Conservation (phyloP, 139 green algal genomes). For the Chloropicon primus region DNA sequence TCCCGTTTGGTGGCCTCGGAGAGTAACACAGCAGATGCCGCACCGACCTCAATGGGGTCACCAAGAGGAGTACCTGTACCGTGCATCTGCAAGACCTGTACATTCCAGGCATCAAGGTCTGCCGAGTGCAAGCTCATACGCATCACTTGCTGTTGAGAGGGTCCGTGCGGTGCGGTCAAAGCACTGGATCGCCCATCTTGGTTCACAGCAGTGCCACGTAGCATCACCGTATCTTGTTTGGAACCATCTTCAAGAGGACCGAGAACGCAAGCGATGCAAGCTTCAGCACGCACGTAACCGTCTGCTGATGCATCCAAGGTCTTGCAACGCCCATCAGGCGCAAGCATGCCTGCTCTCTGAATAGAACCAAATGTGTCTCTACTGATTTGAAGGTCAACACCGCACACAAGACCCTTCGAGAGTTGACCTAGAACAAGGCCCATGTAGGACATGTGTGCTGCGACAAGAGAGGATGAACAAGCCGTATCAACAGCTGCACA, state of each 20-base stretch:
- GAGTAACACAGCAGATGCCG: constrained; percentile 22
- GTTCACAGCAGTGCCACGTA: neutral
- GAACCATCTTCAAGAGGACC: neutral
- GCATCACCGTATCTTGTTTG: neutral
- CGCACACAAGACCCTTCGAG: neutral
- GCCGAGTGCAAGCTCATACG: constrained; percentile 19
- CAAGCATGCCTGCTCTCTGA: neutral
- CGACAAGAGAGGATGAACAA: neutral
- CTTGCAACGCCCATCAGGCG: neutral
- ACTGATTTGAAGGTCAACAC: neutral
- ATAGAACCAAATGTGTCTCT: neutral
- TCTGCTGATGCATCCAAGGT: neutral
- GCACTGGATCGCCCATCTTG: constrained; percentile 14
- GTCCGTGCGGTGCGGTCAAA: constrained; percentile 76
- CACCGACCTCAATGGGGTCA: constrained; percentile 78
- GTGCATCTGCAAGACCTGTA: constrained; percentile 49
- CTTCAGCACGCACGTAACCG: neutral
- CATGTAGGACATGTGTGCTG: neutral
- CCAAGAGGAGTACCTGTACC: constrained; percentile 67
- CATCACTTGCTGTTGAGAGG: constrained; percentile 66
- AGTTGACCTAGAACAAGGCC: neutral
- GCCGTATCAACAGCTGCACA: neutral
- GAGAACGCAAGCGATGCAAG: neutral
- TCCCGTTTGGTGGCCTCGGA: neutral
- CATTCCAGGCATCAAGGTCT: neutral